phyloP scores from a whole-genome alignment of 495 filamentous ascomycete species.

The Aspergillus affinis region DNA sequence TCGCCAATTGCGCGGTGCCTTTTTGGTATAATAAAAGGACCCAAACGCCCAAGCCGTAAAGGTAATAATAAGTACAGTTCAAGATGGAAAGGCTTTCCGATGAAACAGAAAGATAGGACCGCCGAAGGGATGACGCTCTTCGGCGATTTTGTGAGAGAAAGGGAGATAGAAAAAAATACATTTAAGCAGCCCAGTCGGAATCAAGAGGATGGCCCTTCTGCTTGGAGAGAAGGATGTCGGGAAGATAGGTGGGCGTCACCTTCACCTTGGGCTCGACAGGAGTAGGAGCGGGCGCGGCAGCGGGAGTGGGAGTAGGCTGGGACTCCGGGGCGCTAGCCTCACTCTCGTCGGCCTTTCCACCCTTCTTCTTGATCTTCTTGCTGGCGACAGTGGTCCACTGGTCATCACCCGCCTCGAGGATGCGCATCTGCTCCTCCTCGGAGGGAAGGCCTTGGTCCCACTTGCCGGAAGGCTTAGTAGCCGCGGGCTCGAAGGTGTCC shows the following conservation, averaged over 20 bases:
- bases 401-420: slow-evolving; percentile 59
- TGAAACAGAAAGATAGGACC: neutral
- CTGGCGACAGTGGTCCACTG: slow-evolving; percentile 76
- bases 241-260: slow-evolving; percentile 45
- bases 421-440: slow-evolving; percentile 82
- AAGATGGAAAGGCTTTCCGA: slow-evolving; percentile 7
- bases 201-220: slow-evolving; percentile 56
- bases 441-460: slow-evolving; percentile 65
- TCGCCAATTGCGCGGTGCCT: slow-evolving; percentile 15
- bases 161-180: neutral
- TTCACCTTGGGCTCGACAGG: slow-evolving; percentile 43
- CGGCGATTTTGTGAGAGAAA: neutral
- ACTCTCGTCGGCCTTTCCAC: slow-evolving; percentile 42
- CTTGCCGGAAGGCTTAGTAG: slow-evolving; percentile 30
- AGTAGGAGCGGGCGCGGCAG: slow-evolving; percentile 26
- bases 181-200: slow-evolving; percentile 58
- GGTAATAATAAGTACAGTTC: slow-evolving; percentile 40
- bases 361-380: slow-evolving; percentile 61
- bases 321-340: slow-evolving; percentile 43
- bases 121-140: neutral
- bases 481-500: slow-evolving; percentile 69
- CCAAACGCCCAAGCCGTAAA: slow-evolving; percentile 42
- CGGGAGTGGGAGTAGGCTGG: slow-evolving; percentile 30
- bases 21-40: slow-evolving; percentile 32
- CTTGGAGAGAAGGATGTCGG: slow-evolving; percentile 38